phyloP scores from a whole-genome alignment of 2,329 filamentous ascomycete species.

The Sporothrix mexicana region DNA sequence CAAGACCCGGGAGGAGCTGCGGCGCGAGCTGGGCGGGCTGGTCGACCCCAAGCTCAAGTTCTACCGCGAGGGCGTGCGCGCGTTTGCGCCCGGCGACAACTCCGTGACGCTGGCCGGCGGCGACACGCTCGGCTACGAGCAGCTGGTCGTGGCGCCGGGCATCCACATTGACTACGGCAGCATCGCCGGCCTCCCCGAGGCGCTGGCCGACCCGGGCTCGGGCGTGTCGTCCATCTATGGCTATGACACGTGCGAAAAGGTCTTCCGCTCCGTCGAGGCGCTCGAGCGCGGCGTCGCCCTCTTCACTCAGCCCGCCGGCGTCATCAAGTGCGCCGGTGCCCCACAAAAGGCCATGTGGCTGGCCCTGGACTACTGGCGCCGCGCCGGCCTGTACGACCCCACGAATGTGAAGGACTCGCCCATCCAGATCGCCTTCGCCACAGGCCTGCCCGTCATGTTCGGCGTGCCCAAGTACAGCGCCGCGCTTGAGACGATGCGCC shows the following conservation, averaged over 20 bases:
- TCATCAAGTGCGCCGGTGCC: conserved; percentile 66
- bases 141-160: conserved; percentile 67
- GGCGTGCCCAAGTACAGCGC: conserved; percentile 65
- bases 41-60: conserved; percentile 66
- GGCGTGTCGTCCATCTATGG: conserved; percentile 63
- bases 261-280: conserved; percentile 54
- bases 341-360: conserved; percentile 69
- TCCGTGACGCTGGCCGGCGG: conserved; percentile 60
- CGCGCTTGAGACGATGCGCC: conserved; percentile 58
- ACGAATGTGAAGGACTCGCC: conserved; percentile 46
- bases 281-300: conserved; percentile 59
- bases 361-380: conserved; percentile 64
- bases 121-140: conserved; percentile 64
- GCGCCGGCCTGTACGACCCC: conserved; percentile 55
- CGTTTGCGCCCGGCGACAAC: conserved; percentile 63
- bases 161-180: conserved; percentile 57
- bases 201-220: conserved; percentile 54
- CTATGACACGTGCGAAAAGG: conserved; percentile 62
- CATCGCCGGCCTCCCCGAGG: conserved; percentile 63
- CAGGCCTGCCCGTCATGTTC: conserved; percentile 62
- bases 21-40: conserved; percentile 55
- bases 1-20: conserved; percentile 65
- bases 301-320: conserved; percentile 64
- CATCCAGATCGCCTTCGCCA: conserved; percentile 62
- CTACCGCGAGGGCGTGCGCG: conserved; percentile 59